These are phyloP conservation scores for Mucor indicus DNA, from an alignment of 371 early-diverging fungal species.

Conservation along the genomic window DNA sequence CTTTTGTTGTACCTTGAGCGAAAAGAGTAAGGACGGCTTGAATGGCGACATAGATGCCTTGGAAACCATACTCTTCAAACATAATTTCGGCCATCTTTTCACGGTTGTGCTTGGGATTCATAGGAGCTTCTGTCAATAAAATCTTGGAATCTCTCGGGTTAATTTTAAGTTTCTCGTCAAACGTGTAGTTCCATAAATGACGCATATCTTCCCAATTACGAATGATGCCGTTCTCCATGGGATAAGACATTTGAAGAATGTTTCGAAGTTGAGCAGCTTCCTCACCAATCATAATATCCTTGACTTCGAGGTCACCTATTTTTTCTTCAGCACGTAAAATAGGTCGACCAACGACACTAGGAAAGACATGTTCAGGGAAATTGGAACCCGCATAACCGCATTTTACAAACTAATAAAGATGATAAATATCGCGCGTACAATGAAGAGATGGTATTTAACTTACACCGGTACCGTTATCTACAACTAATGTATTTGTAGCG, in stretches of 20 bases:
- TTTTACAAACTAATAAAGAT: slow-evolving; percentile 82
- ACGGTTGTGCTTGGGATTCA: slow-evolving; percentile 92
- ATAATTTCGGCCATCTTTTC: slow-evolving; percentile 92
- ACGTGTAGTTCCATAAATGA: slow-evolving; percentile 97
- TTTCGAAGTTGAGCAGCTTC: slow-evolving; percentile 90
- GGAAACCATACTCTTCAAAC: slow-evolving; percentile 95
- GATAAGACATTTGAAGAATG: slow-evolving; percentile 93
- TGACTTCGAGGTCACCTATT: slow-evolving; percentile 72
- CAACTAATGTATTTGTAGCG: slow-evolving; percentile 79
- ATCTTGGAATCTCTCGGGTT: slow-evolving; percentile 89
- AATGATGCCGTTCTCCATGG: slow-evolving; percentile 98
- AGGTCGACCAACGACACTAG: slow-evolving; percentile 95
- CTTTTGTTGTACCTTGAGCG: slow-evolving; percentile 81
- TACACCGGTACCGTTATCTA: slow-evolving; percentile 96
- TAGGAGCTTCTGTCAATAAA: slow-evolving; percentile 93
- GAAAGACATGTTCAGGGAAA: slow-evolving; percentile 94
- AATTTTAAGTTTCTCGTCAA: slow-evolving; percentile 85
- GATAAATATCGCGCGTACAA: slow-evolving; percentile 12
- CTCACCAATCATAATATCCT: slow-evolving; percentile 97
- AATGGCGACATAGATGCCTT: slow-evolving; percentile 91
- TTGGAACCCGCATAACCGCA: slow-evolving; percentile 95
- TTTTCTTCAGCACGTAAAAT: slow-evolving; percentile 94
- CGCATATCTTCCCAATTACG: slow-evolving; percentile 98
- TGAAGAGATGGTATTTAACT: too few relatives aligned
- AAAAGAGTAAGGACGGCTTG: slow-evolving; percentile 97